A percentile compares a stretch with the other conserved stretches of the same genome.
These are phyloP conservation scores for Neovahlkampfia damariscottae DNA, from an alignment of 78 protist genomes.

Conservation along the genomic window DNA sequence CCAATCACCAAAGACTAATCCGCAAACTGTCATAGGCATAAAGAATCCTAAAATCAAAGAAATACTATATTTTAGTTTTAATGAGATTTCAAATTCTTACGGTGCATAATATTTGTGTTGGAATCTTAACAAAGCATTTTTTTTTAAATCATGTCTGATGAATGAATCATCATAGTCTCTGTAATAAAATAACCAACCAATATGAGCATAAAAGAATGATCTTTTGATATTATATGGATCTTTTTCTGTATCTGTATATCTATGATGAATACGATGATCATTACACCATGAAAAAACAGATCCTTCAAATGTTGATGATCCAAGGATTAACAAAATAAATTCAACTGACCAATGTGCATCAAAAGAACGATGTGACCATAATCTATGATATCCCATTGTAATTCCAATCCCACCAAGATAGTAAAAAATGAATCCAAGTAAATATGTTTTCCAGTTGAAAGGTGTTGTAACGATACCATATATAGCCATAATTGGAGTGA, in stretches of 20 bases:
- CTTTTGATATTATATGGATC: constrained; percentile 59
- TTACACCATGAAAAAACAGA: constrained; percentile 49
- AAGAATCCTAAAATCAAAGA: neutral
- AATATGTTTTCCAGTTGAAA: neutral
- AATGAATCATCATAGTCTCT: neutral
- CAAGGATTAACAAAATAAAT: neutral
- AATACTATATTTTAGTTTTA: no score
- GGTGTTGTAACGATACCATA: neutral
- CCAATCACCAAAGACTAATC: constrained; percentile 50
- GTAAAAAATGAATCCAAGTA: neutral
- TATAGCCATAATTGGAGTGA: neutral
- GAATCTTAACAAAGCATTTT: neutral
- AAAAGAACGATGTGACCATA: constrained; percentile 33
- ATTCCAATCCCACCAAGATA: constrained; percentile 18
- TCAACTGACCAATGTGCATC: neutral
- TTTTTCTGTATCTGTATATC: constrained; percentile 65
- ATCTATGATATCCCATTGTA: constrained; percentile 38
- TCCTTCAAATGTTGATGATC: constrained; percentile 56
- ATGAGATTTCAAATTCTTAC: no score
- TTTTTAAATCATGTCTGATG: neutral
- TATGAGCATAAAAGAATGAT: constrained; percentile 61
- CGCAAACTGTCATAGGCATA: constrained; percentile 18
- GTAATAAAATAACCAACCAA: constrained; percentile 74
- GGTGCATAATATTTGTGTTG: constrained; percentile 6
- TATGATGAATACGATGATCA: constrained; percentile 77